A percentile compares a stretch with the other conserved stretches of the same genome.
Conservation (phyloP, 2,329 filamentous ascomycete genomes). For the Botryotinia calthae region DNA sequence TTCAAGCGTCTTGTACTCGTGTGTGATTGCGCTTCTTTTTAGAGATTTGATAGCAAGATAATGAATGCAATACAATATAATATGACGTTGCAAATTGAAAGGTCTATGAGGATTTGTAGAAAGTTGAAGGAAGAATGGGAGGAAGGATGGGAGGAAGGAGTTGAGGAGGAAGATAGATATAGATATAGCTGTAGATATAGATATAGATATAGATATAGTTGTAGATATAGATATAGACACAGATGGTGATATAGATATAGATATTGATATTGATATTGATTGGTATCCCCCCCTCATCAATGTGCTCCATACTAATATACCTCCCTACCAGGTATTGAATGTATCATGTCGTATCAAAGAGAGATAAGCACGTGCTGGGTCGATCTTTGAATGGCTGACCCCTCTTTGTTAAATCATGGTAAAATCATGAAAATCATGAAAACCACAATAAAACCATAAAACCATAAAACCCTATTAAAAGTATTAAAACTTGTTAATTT, state of each 20-base stretch:
- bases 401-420: conserved; percentile 4
- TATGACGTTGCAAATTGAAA: neutral
- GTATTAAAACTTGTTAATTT: neutral
- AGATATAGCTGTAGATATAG: neutral
- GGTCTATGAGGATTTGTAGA: neutral
- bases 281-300: neutral
- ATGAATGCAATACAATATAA: neutral
- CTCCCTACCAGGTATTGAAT: too few species aligned
- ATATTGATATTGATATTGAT: neutral
- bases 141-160: neutral
- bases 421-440: neutral
- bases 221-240: neutral
- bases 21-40: neutral
- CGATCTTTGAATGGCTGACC: neutral
- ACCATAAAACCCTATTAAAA: neutral
- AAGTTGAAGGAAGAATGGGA: neutral
- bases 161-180: neutral
- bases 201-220: neutral
- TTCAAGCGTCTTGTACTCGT: neutral
- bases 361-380: neutral
- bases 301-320: neutral
- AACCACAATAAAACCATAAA: neutral
- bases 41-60: neutral
- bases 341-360: neutral
- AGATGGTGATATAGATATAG: neutral